A percentile compares a stretch with the other conserved stretches of the same genome.
These are phyloP conservation scores for Ogataea henricii DNA, from an alignment of 805 yeast species.

Conservation along the genomic window DNA sequence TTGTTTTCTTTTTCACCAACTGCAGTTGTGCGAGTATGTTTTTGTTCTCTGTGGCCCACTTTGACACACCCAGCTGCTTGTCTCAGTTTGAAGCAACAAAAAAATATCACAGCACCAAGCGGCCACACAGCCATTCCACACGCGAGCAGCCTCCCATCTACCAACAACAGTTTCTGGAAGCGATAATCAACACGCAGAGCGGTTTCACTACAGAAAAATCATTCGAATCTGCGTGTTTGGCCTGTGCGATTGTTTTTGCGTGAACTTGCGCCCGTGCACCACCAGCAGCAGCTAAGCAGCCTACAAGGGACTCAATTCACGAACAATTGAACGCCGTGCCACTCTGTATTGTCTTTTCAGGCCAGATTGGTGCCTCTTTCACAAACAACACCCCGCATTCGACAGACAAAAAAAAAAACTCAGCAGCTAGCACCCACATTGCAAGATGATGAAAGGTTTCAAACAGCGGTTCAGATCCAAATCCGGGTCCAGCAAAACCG, in stretches of 20 bases:
- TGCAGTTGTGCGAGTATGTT: conserved; percentile 1
- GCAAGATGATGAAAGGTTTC: conserved; percentile 72
- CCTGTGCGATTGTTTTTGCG: background rate
- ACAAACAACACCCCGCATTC: background rate
- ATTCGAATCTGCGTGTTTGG: conserved; percentile 5
- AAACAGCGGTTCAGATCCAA: conserved; percentile 55
- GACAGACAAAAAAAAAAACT: background rate
- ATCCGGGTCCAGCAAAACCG: conserved; percentile 35
- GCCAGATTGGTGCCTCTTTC: background rate
- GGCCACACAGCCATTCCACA: background rate
- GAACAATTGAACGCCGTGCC: background rate
- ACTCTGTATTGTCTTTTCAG: too few species aligned
- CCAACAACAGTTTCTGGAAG: background rate
- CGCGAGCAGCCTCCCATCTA: background rate
- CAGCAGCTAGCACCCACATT: background rate
- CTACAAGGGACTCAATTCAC: background rate
- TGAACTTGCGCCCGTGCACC: background rate
- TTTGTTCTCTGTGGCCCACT: conserved; percentile 8
- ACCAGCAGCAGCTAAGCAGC: background rate
- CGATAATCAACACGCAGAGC: background rate
- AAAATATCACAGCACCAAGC: background rate
- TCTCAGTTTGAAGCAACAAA: background rate
- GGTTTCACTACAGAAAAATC: conserved; percentile 1
- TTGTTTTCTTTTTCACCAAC: conserved; percentile 18
- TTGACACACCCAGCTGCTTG: conserved; percentile 2